Evolutionary conservation across 179 eudicot species (phyloP).

Genomic region (Drosera spatulata): DNA sequence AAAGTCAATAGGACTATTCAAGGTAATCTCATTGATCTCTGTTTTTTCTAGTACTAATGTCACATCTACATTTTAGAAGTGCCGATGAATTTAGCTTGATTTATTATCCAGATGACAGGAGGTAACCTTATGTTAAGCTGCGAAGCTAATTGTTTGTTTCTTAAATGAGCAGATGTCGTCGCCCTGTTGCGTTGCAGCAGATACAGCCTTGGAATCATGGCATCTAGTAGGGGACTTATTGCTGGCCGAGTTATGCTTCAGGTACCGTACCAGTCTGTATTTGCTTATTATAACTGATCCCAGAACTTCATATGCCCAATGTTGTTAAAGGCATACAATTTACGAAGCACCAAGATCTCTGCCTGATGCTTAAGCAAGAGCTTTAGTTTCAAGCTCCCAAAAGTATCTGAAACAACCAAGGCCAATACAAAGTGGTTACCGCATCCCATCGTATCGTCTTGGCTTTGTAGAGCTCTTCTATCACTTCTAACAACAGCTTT

Average conservation of each 20-base stretch:
- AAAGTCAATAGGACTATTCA: slow-evolving; percentile 80
- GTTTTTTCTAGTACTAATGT: neutral
- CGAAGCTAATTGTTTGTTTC: neutral
- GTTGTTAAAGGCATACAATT: too few species aligned
- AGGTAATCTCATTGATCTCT: slow-evolving; percentile 28
- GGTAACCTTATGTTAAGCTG: too few species aligned
- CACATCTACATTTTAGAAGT: neutral
- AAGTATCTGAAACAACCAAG: too few species aligned
- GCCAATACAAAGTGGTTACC: too few species aligned
- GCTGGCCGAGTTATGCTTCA: slow-evolving; percentile 80
- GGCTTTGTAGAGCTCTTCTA: too few species aligned
- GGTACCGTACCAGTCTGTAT: slow-evolving; percentile 18
- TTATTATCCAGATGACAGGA: neutral
- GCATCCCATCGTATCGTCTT: too few species aligned
- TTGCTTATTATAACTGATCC: too few species aligned
- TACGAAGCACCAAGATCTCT: too few species aligned
- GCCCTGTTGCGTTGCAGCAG: slow-evolving; percentile 96
- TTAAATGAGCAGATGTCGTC: slow-evolving; percentile 55
- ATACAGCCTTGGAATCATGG: slow-evolving; percentile 92
- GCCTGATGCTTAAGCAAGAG: too few species aligned
- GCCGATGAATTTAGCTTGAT: neutral
- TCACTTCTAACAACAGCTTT: too few species aligned
- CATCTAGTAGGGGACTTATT: slow-evolving; percentile 87
- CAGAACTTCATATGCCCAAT: too few species aligned
- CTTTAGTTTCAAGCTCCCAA: too few species aligned